Evolutionary conservation across 371 early-diverging fungal species (phyloP).

Genomic region (Dichotomocladium elegans): DNA sequence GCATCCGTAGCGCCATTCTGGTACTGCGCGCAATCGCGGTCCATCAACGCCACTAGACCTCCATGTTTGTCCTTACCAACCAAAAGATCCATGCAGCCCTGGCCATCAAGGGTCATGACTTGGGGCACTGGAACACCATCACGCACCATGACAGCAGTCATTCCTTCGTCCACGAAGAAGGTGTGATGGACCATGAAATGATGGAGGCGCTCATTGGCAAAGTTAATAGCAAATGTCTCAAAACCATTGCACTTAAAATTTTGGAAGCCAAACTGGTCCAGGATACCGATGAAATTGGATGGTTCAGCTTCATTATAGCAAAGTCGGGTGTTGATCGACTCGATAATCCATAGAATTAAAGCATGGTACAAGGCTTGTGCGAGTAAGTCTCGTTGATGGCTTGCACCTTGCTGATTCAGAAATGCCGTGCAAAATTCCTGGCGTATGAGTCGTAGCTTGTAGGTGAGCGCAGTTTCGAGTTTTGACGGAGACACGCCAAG

Average conservation of each 20-base stretch:
- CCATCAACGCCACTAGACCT: constrained; percentile 60
- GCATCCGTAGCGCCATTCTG: constrained; percentile 45
- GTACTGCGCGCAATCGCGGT: constrained; percentile 41
- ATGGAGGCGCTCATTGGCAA: constrained; percentile 83
- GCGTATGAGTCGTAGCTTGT: constrained; percentile 42
- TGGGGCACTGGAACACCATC: constrained; percentile 48
- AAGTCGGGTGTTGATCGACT: constrained; percentile 36
- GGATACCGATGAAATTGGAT: constrained; percentile 71
- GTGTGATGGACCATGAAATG: constrained; percentile 63
- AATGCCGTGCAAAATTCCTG: constrained; percentile 62
- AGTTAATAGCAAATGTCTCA: constrained; percentile 77
- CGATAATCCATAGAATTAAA: constrained; percentile 44
- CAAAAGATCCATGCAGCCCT: constrained; percentile 48
- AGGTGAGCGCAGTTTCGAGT: constrained; percentile 56
- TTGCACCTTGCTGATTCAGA: constrained; percentile 54
- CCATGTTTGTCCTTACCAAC: constrained; percentile 31
- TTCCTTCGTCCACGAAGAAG: constrained; percentile 48
- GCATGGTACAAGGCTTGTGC: constrained; percentile 37
- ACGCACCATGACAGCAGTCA: constrained; percentile 37
- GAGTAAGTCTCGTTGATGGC: constrained; percentile 38
- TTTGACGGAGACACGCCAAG: constrained; percentile 76
- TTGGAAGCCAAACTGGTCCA: constrained; percentile 71
- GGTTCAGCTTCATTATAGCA: constrained; percentile 50
- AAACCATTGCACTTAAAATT: constrained; percentile 47
- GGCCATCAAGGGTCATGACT: constrained; percentile 46